A percentile compares a stretch with the other conserved stretches of the same genome.
These are phyloP conservation scores for Hondaea fermentalgiana DNA, from an alignment of 108 stramenopile genomes.

Conservation along the genomic window DNA sequence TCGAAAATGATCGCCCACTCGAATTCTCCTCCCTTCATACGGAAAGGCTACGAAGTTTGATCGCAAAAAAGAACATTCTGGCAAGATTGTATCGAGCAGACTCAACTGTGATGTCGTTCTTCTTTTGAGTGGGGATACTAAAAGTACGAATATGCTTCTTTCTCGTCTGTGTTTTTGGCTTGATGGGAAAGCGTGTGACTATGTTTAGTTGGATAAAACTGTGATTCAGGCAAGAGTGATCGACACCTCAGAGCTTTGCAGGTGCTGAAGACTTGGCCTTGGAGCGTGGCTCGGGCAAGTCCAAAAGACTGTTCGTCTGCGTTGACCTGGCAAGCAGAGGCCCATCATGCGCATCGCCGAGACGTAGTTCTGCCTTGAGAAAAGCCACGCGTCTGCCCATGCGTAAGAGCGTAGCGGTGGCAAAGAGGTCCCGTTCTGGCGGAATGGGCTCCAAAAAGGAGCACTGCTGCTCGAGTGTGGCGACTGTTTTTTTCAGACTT, in stretches of 20 bases:
- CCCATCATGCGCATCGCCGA: neutral
- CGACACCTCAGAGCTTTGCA: neutral
- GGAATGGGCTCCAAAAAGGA: neutral
- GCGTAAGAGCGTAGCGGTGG: neutral
- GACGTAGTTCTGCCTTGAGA: neutral
- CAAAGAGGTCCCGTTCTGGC: neutral
- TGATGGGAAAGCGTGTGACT: too few species aligned
- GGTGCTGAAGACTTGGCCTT: neutral
- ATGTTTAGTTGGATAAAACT: too few species aligned
- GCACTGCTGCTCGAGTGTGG: neutral
- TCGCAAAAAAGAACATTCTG: too few species aligned
- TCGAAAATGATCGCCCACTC: too few species aligned
- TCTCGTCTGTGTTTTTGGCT: too few species aligned
- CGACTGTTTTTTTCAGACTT: neutral
- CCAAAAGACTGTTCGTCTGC: neutral
- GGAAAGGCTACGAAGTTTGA: too few species aligned
- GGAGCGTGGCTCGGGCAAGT: neutral
- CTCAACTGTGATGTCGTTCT: too few species aligned
- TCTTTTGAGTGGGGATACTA: too few species aligned
- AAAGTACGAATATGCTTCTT: too few species aligned
- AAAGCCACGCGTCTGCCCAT: neutral
- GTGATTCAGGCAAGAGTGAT: too few species aligned
- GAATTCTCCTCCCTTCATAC: too few species aligned
- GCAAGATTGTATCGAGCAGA: too few species aligned
- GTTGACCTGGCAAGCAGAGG: neutral